Evolutionary conservation across 768 basidiomycete species (phyloP).

Genomic region (Rhodosporidiobolus sp.): DNA sequence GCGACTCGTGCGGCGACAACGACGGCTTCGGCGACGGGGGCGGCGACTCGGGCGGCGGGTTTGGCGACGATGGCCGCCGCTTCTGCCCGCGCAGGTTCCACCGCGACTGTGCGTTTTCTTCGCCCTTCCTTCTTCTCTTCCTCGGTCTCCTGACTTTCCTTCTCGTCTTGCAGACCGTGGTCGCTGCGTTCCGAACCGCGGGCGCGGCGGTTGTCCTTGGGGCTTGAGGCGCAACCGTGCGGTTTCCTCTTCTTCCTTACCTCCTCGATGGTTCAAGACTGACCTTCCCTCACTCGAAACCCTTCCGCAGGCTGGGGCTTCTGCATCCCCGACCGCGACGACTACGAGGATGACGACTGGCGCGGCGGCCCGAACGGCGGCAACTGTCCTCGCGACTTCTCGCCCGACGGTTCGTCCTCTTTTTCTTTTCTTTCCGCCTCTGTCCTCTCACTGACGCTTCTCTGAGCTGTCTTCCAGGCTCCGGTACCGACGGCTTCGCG

Average conservation of each 20-base stretch:
- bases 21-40: not conserved
- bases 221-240: constrained; percentile 1
- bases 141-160: not conserved
- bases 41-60: not conserved
- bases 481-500: not conserved
- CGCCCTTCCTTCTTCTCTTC: too few species aligned
- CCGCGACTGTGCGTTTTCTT: not conserved
- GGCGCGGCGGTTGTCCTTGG: not conserved
- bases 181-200: not conserved
- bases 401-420: not conserved
- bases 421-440: too few species aligned
- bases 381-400: constrained; percentile 1
- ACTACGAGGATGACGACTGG: not conserved
- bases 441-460: too few species aligned
- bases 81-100: not conserved
- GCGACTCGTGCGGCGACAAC: not conserved
- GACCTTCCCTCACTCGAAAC: not conserved
- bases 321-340: not conserved
- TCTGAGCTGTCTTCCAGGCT: not conserved
- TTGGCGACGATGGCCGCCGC: not conserved
- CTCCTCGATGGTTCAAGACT: not conserved
- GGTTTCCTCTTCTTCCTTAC: not conserved
- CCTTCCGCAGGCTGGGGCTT: not conserved
- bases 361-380: not conserved
- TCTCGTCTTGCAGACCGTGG: not conserved